Base-by-base conservation (phyloP, 495 filamentous ascomycete genomes). In the Annulohypoxylon stygium region DNA sequence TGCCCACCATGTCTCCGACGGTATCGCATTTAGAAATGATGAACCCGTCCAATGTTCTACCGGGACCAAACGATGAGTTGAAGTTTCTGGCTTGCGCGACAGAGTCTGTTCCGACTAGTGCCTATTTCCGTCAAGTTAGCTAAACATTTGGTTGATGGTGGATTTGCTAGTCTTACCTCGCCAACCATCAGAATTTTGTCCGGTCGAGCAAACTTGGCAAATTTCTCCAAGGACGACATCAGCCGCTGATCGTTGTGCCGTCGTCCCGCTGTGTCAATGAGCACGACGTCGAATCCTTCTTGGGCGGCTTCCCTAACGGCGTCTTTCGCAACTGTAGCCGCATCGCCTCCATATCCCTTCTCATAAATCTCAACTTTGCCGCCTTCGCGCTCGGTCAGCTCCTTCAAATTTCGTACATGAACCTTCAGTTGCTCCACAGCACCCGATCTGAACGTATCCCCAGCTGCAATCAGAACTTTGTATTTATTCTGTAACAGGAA, bases 161-260 rank as follows among this genome's bases (percentile, higher is more conserved):
- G 12, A 33, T 23, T 18, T 45, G 39, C 43, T 20, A 16, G 57
- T 76, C 83, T 78, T 80, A 88, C 86, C 82, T 99, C 96, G 66
- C 94, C 96, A 78, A 99, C 96, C 96, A 99, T 98, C 75, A 99
- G 88, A 67, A 98, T 97, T 86, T 99, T 98, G 79, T 99, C 95
- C 2, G 97, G 97, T 59, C 93, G 86, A 7, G 96, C 96, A 76
- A 98, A 91, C 76, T 97, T 96, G 71, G 93, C 96, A 77, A 99
- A 99, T 76, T 98, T 98, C 84, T 98, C 95, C 41, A 99, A 83
- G 3, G 90, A 93, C 14, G 91, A 93, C 97, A 99, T 98, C 63
- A 99, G 86, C 0, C 96, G 89, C 77, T 93, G 89, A 78, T 99
- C 96, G 76, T 99, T 99, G 81, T 99, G 97, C 41, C 96, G 89